A percentile compares a stretch with the other conserved stretches of the same genome.
Evolutionary conservation across 805 yeast genomes (phyloP).

Genomic region (Nakazawaea populi): DNA sequence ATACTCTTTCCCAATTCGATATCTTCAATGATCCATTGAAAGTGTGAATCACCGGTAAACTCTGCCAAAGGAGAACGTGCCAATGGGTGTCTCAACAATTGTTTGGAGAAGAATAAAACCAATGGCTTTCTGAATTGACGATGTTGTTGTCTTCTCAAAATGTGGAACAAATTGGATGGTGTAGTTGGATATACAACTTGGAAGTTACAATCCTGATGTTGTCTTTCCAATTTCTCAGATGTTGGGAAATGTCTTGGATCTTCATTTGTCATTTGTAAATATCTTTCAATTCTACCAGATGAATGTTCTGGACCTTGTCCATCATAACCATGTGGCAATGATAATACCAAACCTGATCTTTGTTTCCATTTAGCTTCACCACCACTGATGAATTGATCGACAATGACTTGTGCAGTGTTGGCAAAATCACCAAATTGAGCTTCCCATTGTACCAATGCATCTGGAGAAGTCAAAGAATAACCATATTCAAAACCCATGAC

Average conservation of each 20-base stretch:
- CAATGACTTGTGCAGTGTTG: conserved; percentile 96
- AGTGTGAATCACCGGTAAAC: conserved; percentile 86
- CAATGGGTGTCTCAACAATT: conserved; percentile 92
- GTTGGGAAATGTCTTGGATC: conserved; percentile 94
- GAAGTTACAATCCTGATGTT: conserved; percentile 98
- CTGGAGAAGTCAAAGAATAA: conserved; percentile 95
- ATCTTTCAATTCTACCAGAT: conserved; percentile 95
- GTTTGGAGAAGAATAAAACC: conserved; percentile 83
- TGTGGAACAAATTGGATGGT: conserved; percentile 94
- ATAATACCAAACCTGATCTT: conserved; percentile 92
- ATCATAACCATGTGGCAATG: conserved; percentile 98
- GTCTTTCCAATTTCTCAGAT: conserved; percentile 83
- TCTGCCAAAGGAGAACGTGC: conserved; percentile 83
- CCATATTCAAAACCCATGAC: conserved; percentile 99
- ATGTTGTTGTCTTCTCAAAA: conserved; percentile 98
- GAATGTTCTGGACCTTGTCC: conserved; percentile 99
- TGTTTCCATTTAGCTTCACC: conserved; percentile 99
- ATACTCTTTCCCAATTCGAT: conserved; percentile 75
- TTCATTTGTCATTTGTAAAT: conserved; percentile 91
- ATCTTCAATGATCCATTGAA: conserved; percentile 96
- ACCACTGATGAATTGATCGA: conserved; percentile 93
- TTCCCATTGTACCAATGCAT: conserved; percentile 97
- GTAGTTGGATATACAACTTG: conserved; percentile 98
- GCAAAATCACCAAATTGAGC: conserved; percentile 99
- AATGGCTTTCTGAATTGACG: conserved; percentile 97